Conservation (phyloP, 345 rosid genomes). For the Gossypium longicalyx region DNA sequence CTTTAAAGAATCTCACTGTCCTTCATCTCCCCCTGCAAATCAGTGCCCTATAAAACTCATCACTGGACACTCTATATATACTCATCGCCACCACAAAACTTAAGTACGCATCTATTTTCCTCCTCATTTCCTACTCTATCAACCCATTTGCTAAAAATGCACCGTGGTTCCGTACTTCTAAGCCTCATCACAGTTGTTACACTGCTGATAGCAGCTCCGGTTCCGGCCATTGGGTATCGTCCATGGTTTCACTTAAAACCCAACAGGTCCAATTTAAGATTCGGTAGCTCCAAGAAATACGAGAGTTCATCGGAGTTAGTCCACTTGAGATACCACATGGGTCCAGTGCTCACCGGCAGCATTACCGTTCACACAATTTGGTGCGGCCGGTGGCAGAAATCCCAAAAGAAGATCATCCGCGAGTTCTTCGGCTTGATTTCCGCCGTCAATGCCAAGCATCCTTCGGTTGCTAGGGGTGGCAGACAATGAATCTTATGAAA, state of each 20-base stretch:
- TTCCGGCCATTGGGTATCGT: constrained; percentile 45
- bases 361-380: constrained; percentile 85
- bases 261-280: constrained; percentile 47
- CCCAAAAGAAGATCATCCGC: constrained; percentile 76
- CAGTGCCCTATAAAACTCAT: not conserved
- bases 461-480: constrained; percentile 94
- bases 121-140: not conserved
- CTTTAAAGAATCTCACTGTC: not conserved
- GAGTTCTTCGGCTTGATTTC: constrained; percentile 81
- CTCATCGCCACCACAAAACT: constrained; percentile 5
- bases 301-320: constrained; percentile 93
- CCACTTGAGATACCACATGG: constrained; percentile 82
- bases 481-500: no score
- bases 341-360: constrained; percentile 80
- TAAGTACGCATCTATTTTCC: not conserved
- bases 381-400: constrained; percentile 74
- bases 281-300: constrained; percentile 59
- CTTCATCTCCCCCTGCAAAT: no score
- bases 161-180: constrained; percentile 30
- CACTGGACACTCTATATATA: constrained; percentile 11
- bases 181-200: constrained; percentile 27
- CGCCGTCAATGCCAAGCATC: constrained; percentile 41
- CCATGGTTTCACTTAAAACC: constrained; percentile 56
- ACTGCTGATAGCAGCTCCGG: constrained; percentile 18
- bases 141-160: constrained; percentile 17